Evolutionary conservation across 1,284 basidiomycete genomes (phyloP).

Genomic region (Amylostereum areolatum): DNA sequence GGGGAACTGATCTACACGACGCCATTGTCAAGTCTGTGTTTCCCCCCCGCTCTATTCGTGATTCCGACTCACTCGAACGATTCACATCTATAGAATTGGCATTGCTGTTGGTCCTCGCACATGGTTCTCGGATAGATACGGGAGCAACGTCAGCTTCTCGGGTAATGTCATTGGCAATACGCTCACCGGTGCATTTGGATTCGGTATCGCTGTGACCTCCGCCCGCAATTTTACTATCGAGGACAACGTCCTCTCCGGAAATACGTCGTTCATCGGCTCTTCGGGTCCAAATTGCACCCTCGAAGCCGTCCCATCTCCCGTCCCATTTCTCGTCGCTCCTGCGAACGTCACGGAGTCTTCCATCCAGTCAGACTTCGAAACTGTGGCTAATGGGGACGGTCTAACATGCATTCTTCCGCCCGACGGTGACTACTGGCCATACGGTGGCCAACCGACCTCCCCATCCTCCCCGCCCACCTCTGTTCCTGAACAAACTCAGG

Average conservation of each 20-base stretch:
- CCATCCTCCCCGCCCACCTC: slow-evolving; percentile 13
- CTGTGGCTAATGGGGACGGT: slow-evolving; percentile 45
- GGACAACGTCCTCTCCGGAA: slow-evolving; percentile 60
- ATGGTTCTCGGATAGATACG: slow-evolving; percentile 68
- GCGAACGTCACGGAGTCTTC: slow-evolving; percentile 34
- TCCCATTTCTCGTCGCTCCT: slow-evolving; percentile 53
- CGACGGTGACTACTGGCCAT: slow-evolving; percentile 71
- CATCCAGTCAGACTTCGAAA: slow-evolving; percentile 47
- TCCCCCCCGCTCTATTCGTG: slow-evolving; percentile 1
- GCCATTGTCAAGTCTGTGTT: slow-evolving; percentile 61
- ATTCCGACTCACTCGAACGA: slow-evolving; percentile 9
- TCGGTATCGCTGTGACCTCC: slow-evolving; percentile 60
- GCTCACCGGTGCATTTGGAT: slow-evolving; percentile 69
- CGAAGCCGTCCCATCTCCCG: slow-evolving; percentile 41
- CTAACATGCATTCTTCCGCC: slow-evolving; percentile 66
- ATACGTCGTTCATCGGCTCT: slow-evolving; percentile 72
- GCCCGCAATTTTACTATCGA: slow-evolving; percentile 63
- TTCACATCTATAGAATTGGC: slow-evolving; percentile 42
- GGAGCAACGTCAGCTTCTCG: slow-evolving; percentile 52
- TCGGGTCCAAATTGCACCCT: slow-evolving; percentile 66
- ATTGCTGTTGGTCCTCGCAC: slow-evolving; percentile 73
- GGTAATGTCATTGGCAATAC: slow-evolving; percentile 62
- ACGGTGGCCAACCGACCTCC: slow-evolving; percentile 37
- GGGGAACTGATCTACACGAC: slow-evolving; percentile 53
- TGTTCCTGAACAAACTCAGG: not conserved